Base-by-base conservation (phyloP, 352 stramenopile genomes). In the Blastocystis sp. region DNA sequence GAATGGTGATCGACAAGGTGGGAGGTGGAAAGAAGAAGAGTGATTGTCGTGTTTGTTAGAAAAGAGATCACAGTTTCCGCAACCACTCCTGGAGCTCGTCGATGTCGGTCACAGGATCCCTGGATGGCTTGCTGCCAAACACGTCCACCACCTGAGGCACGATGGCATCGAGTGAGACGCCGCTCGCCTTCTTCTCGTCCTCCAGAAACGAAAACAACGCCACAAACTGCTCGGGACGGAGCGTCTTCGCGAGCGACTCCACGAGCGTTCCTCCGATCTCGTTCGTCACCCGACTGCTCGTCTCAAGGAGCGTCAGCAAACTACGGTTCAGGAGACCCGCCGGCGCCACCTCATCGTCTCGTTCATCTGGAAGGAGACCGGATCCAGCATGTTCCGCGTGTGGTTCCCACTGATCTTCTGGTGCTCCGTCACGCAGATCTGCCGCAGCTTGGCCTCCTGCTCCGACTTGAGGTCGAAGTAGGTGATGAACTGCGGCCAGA, bases 1-100 rank as follows among this genome's bases (percentile, higher is more conserved):
- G 92, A 44, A 79, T 89, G 21, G 34, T 29, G 18, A 56, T 72
- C 59, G 87, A 89, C 54, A 87, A 84, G 61, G 2, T 87, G 46
- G 54, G 24, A 14, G n/a, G 36, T 14, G 18, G 44, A 0, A 84
- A 84, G 49, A 51, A 78, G 44, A 78, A 57, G 32, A 36, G 21
- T 8, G 46, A 57, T 61, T 61, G n/a, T n/a, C n/a, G n/a, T n/a
- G n/a, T n/a, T n/a, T n/a, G n/a, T n/a, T 59, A 59, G 51, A 6
- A 59, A 11, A 59, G n/a, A 18, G 32, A 59, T 59, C n/a, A 59
- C 18, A 18, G n/a, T 59, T 59, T 59, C 51, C 11, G 51, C 51
- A n/a, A n/a, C n/a, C n/a, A n/a, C n/a, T n/a, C 9, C 44, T 21
- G 44, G 44, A 8, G 44, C 38, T 67, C 57, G 24, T 2, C 21